Evolutionary conservation across 108 stramenopile genomes (phyloP).

Genomic region (Asterionellopsis glacialis): DNA sequence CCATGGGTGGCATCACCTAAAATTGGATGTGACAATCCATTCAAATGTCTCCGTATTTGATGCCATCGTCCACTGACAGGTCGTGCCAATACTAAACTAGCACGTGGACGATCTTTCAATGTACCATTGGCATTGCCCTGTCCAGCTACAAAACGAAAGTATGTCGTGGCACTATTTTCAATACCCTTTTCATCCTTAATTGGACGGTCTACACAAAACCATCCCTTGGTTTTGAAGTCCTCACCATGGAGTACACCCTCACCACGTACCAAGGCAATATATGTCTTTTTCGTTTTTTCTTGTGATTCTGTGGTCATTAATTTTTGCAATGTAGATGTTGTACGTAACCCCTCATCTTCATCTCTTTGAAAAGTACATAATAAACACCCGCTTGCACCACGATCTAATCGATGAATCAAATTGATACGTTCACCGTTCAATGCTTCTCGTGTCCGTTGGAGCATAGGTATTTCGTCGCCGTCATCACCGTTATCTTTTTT

Average conservation of each 20-base stretch:
- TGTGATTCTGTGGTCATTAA: background rate
- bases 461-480: slow-evolving; percentile 32
- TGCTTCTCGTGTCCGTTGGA: slow-evolving; percentile 40
- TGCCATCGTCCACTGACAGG: slow-evolving; percentile 81
- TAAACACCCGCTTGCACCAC: slow-evolving; percentile 69
- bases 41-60: slow-evolving; percentile 82
- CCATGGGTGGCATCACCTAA: slow-evolving; percentile 82
- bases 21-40: slow-evolving; percentile 80
- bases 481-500: background rate
- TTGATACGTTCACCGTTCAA: slow-evolving; percentile 49
- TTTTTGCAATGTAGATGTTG: slow-evolving; percentile 9
- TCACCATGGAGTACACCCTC: slow-evolving; percentile 65
- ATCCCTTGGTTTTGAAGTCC: slow-evolving; percentile 61
- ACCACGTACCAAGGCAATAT: slow-evolving; percentile 80
- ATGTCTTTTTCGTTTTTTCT: slow-evolving; percentile 65
- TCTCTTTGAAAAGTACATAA: slow-evolving; percentile 55
- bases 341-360: slow-evolving; percentile 4
- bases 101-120: slow-evolving; percentile 37
- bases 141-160: slow-evolving; percentile 71
- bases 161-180: slow-evolving; percentile 64
- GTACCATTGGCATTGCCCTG: slow-evolving; percentile 37
- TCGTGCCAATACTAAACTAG: slow-evolving; percentile 69
- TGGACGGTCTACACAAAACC: slow-evolving; percentile 64
- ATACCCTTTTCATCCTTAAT: slow-evolving; percentile 68
- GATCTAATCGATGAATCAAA: slow-evolving; percentile 78